phyloP scores from a whole-genome alignment of 2,329 filamentous ascomycete species.

The Nothophoma quercina region DNA sequence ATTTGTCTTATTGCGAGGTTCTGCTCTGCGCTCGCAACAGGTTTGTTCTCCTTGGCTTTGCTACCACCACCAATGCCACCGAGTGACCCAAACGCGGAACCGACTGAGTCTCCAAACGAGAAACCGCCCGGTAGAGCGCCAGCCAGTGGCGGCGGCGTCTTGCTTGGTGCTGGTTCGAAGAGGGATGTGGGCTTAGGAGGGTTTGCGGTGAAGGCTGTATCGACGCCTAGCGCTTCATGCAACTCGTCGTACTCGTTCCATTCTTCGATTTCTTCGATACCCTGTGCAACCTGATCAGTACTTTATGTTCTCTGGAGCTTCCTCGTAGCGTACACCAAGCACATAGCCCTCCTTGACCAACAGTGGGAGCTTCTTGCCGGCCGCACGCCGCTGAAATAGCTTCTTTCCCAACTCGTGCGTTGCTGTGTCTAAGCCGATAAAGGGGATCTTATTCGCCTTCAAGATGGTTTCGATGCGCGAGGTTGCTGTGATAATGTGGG shows the following conservation, averaged over 20 bases:
- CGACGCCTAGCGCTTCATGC: constrained; percentile 77
- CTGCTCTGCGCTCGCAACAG: constrained; percentile 36
- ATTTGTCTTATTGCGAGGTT: constrained; percentile 48
- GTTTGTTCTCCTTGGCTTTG: constrained; percentile 36
- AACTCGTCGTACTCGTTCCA: constrained; percentile 99
- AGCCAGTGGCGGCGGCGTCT: constrained; percentile 18
- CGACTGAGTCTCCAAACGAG: constrained; percentile 15
- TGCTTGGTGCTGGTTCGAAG: constrained; percentile 17
- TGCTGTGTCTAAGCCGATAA: constrained; percentile 89
- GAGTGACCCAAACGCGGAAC: constrained; percentile 3
- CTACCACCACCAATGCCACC: constrained; percentile 1
- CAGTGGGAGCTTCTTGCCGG: constrained; percentile 87
- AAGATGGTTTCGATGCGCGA: constrained; percentile 96
- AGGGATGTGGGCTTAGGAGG: constrained; percentile 37
- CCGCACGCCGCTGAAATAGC: constrained; percentile 84
- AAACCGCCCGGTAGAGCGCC: constrained; percentile 18
- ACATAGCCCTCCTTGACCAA: constrained; percentile 87
- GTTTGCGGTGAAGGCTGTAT: constrained; percentile 40
- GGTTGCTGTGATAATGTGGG: constrained; percentile 94
- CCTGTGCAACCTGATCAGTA: constrained; percentile 60
- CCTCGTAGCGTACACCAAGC: constrained; percentile 72
- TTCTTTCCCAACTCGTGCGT: constrained; percentile 88
- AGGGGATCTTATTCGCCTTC: constrained; percentile 91
- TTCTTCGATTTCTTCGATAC: constrained; percentile 92
- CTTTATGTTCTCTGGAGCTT: not conserved